Base-by-base conservation (phyloP, 2,329 filamentous ascomycete genomes). In the Ophiostoma triangulosporum region DNA sequence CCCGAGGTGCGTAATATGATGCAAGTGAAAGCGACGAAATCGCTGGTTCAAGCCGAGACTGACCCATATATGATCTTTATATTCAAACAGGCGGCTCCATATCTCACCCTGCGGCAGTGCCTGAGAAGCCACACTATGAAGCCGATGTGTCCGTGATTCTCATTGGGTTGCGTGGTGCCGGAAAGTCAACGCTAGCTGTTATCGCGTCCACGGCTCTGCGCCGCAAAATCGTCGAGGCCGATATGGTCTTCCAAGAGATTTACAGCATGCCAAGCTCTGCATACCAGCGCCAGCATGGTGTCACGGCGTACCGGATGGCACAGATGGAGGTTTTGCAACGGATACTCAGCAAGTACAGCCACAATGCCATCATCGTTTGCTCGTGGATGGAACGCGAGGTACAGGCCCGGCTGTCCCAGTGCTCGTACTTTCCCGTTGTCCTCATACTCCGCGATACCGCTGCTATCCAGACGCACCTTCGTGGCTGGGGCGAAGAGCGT, bases 141-240 rank as follows among this genome's bases (percentile, higher is more conserved):
- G 63, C 71, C 2, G 75, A 83, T 65, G 78, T 82, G 7, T 85
- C 83, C 1, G 77, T 88, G 53, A 77, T 87, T 12, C 70, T 88
- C 35, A 76, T 87, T 26, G 84, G 84, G n/a, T 80, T 84, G 54
- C 77, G 81, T 32, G 84, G 84, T 24, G 80, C 80, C 8, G 84
- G 84, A 4, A 88, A 87, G 64, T 79, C 81, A 38, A 85, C 81
- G 12, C 69, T 88, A 22, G 84, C 81, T 7, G 80, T 88, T 55
- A 84, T 88, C 56, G 81, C 82, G 17, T 82, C 83, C 1, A 81
- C 79, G 27, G 77, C 82, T 57, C 77, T 84, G 50, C 76, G 78
- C 35, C 74, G 81, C 52, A 77, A 81, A 48, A 71, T 88, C 6
- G 73, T 88, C 9, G 38, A 43, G 38, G 38, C 38, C 48, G 83